Percentiles rank a stretch among this genome's conserved stretches.
These are phyloP conservation scores for Zygosaccharomyces bailii DNA, from an alignment of 805 yeast genomes.

Conservation along the genomic window DNA sequence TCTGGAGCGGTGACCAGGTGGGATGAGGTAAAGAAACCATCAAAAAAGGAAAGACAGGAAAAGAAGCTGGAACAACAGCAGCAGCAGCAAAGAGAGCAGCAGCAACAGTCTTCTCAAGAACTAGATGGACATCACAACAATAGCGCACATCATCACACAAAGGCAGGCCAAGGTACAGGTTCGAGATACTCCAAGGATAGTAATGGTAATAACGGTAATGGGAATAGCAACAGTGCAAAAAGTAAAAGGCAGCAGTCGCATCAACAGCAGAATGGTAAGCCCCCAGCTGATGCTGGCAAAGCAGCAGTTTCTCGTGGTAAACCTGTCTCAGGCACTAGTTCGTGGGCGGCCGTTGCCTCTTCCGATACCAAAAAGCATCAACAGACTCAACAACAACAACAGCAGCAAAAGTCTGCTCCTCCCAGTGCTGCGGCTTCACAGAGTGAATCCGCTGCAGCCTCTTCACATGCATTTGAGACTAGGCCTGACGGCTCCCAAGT, in stretches of 20 bases:
- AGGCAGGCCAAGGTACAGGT: conserved; percentile 13
- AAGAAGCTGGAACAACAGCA: conserved; percentile 26
- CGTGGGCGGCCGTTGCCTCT: conserved; percentile 41
- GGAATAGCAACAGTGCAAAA: conserved; percentile 19
- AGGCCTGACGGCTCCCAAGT: conserved; percentile 9
- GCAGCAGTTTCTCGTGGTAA: conserved; percentile 31
- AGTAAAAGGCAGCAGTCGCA: conserved; percentile 11
- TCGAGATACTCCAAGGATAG: conserved; percentile 12
- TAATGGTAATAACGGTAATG: conserved; percentile 8
- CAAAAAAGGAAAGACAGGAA: conserved; percentile 53
- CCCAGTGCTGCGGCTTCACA: not conserved
- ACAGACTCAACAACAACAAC: conserved; percentile 4
- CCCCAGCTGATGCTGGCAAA: conserved; percentile 26
- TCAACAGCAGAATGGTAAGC: conserved; percentile 20
- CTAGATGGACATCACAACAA: conserved; percentile 5
- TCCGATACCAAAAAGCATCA: conserved; percentile 18
- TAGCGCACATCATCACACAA: conserved; percentile 12
- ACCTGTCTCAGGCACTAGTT: conserved; percentile 25
- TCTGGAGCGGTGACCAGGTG: conserved; percentile 88
- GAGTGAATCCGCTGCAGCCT: conserved; percentile 1
- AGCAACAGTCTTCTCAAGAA: conserved; percentile 21
- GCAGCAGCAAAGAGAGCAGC: conserved; percentile 19
- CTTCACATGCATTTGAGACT: conserved; percentile 7
- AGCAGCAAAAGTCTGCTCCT: conserved; percentile 2
- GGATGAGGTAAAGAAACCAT: conserved; percentile 80